phyloP scores from a whole-genome alignment of 345 rosid species.

The Geranium rotundifolium region DNA sequence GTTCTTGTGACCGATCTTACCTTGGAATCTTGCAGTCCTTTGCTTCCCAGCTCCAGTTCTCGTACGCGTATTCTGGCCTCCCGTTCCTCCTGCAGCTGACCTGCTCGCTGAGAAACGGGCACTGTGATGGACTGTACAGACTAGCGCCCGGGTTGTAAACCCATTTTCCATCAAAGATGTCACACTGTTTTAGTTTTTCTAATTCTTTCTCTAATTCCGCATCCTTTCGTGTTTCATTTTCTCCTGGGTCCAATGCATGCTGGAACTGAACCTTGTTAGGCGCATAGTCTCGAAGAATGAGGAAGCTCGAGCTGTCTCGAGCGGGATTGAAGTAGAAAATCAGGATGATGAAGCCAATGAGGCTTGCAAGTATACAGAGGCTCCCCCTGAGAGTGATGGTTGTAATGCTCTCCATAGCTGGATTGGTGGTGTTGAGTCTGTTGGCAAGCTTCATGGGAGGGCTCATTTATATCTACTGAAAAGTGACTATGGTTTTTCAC shows the following conservation, averaged over 20 bases:
- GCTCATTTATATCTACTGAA: no score
- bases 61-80: slow-evolving; percentile 32
- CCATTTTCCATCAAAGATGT: slow-evolving; percentile 45
- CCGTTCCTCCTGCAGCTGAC: slow-evolving; percentile 42
- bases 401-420: slow-evolving; percentile 11
- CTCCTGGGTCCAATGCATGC: neutral
- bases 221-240: neutral
- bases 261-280: neutral
- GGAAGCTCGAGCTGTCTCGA: slow-evolving; percentile 4
- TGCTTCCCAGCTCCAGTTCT: slow-evolving; percentile 50
- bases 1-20: slow-evolving; percentile 8
- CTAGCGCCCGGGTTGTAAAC: slow-evolving; percentile 23
- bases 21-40: slow-evolving; percentile 32
- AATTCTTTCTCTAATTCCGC: neutral
- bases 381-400: slow-evolving; percentile 23
- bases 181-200: slow-evolving; percentile 14
- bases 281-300: slow-evolving; percentile 5
- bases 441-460: no score
- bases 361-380: slow-evolving; percentile 21
- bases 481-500: no score
- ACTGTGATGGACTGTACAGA: slow-evolving; percentile 19
- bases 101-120: slow-evolving; percentile 38
- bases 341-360: slow-evolving; percentile 16
- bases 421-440: no score
- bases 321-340: slow-evolving; percentile 7